phyloP scores from a whole-genome alignment of 1,284 basidiomycete genomes.

The Apiotrichum akiyoshidainum region DNA sequence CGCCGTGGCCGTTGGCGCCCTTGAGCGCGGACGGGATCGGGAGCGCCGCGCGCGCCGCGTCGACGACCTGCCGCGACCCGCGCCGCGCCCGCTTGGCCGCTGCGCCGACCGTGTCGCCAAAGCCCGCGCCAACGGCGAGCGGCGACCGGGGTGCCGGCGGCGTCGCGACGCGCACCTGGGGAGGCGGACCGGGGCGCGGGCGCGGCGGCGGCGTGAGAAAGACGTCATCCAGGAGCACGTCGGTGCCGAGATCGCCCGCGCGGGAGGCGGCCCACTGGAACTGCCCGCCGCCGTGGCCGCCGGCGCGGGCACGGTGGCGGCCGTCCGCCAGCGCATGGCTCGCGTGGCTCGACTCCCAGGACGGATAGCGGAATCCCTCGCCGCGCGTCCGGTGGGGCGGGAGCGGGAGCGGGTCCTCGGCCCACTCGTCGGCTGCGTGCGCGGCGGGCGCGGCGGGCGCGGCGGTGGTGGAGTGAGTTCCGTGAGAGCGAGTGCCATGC shows the following conservation, averaged over 20 bases:
- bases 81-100: no score
- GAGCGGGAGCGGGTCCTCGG: neutral
- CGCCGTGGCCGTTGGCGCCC: no score
- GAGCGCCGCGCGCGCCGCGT: no score
- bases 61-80: no score
- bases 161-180: no score
- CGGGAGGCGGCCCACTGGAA: neutral
- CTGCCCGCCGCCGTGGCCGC: neutral
- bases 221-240: constrained; percentile 33
- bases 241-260: neutral
- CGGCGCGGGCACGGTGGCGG: neutral
- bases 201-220: constrained; percentile 31
- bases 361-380: constrained; percentile 3
- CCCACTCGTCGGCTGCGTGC: no score
- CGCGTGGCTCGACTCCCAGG: neutral
- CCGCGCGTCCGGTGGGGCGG: constrained; percentile 19
- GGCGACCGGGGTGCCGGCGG: no score
- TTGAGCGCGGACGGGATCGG: no score
- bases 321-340: neutral
- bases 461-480: neutral
- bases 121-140: no score
- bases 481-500: neutral
- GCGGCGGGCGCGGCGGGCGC: neutral
- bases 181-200: neutral
- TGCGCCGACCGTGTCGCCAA: no score